A percentile compares a stretch with the other conserved stretches of the same genome.
Evolutionary conservation across 352 stramenopile genomes (phyloP).

Genomic region (Thalassiosira oceanica): DNA sequence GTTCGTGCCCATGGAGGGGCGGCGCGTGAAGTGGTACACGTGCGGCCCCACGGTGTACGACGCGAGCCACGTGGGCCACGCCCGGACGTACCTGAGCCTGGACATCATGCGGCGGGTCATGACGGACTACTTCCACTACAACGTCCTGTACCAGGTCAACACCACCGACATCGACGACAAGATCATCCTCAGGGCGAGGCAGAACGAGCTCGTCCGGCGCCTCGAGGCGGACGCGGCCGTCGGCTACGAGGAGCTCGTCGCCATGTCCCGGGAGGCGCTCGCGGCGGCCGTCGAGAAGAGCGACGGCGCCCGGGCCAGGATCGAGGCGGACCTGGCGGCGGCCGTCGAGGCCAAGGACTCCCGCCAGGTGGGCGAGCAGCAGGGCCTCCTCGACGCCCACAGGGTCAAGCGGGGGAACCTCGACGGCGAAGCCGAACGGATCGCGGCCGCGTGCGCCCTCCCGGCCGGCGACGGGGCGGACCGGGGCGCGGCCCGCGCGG

Average conservation of each 20-base stretch:
- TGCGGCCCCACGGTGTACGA: constrained; percentile 99
- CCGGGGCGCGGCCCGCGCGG: constrained; percentile 28
- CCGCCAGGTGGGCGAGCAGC: constrained; percentile 44
- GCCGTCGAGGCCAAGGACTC: constrained; percentile 51
- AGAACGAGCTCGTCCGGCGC: constrained; percentile 80
- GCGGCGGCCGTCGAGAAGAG: constrained; percentile 56
- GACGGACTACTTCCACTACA: constrained; percentile 51
- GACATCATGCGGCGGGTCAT: constrained; percentile 92
- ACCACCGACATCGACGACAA: constrained; percentile 99
- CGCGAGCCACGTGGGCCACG: constrained; percentile 96
- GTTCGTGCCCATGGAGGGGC: constrained; percentile 48
- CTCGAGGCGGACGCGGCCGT: constrained; percentile 46
- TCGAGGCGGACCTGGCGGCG: constrained; percentile 49
- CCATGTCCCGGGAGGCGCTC: constrained; percentile 39
- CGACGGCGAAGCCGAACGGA: constrained; percentile 43
- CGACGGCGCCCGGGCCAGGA: constrained; percentile 38
- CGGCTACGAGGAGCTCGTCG: constrained; percentile 34
- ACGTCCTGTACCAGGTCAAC: constrained; percentile 89
- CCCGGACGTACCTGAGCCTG: constrained; percentile 93
- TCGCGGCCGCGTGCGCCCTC: constrained; percentile 31
- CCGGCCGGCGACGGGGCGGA: not conserved
- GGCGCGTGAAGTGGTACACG: constrained; percentile 90
- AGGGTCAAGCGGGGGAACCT: constrained; percentile 68
- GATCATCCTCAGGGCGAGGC: constrained; percentile 92
- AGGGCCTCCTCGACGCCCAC: constrained; percentile 71